Conservation (phyloP, 1,284 basidiomycete species). For the Sporisorium scitamineum region DNA sequence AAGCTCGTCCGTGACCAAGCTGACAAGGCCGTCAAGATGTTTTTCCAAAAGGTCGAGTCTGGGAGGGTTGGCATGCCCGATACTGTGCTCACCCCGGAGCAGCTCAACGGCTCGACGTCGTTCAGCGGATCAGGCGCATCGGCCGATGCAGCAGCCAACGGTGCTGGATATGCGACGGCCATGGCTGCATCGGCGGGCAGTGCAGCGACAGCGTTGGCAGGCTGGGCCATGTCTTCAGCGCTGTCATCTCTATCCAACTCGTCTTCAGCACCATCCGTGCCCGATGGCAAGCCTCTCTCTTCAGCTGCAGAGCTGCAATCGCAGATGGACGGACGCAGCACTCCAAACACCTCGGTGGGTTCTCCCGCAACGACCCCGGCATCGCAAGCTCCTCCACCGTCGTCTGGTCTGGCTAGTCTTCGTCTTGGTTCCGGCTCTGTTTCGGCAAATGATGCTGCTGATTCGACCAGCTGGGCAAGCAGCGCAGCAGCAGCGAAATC, state of each 20-base stretch:
- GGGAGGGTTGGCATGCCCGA: constrained; percentile 54
- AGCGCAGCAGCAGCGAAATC: constrained; percentile 12
- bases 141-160: constrained; percentile 14
- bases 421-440: constrained; percentile 36
- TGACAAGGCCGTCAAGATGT: constrained; percentile 56
- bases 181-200: constrained; percentile 60
- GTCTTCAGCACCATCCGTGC: constrained; percentile 25
- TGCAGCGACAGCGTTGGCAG: constrained; percentile 61
- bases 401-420: constrained; percentile 39
- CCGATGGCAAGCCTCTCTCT: constrained; percentile 28
- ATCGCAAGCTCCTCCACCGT: constrained; percentile 19
- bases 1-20: constrained; percentile 65
- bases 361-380: constrained; percentile 18
- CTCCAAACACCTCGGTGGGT: constrained; percentile 14
- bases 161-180: constrained; percentile 30
- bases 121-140: constrained; percentile 13
- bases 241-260: constrained; percentile 46
- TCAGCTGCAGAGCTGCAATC: constrained; percentile 45
- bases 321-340: constrained; percentile 43
- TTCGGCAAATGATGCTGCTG: not conserved
- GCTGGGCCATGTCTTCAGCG: constrained; percentile 62
- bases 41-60: constrained; percentile 55
- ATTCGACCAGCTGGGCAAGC: constrained; percentile 1
- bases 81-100: constrained; percentile 43
- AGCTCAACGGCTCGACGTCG: constrained; percentile 30